phyloP scores from a whole-genome alignment of 371 early-diverging fungal genomes.

The Umbelopsis sp. region DNA sequence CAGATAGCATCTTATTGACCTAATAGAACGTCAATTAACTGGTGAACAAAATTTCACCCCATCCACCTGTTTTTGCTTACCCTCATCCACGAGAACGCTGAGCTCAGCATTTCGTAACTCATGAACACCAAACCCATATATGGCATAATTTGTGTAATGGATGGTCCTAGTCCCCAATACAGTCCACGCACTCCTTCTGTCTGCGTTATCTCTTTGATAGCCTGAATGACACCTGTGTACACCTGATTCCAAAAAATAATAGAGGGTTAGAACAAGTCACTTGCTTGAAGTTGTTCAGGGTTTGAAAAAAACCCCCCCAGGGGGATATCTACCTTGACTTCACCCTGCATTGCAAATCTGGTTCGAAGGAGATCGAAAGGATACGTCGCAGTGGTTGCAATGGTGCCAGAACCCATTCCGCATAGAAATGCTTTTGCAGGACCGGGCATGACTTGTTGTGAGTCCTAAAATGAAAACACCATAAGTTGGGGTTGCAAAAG shows the following conservation, averaged over 20 bases:
- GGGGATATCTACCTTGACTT: constrained; percentile 40
- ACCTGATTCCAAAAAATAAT: constrained; percentile 31
- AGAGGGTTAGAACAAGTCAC: neutral
- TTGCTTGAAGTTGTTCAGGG: too few species aligned
- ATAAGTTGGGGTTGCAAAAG: constrained; percentile 15
- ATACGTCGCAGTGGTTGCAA: constrained; percentile 85
- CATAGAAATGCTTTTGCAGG: constrained; percentile 60
- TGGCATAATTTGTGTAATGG: constrained; percentile 88
- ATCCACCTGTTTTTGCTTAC: constrained; percentile 24
- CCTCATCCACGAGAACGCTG: constrained; percentile 41
- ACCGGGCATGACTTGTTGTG: constrained; percentile 30
- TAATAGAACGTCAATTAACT: constrained; percentile 3
- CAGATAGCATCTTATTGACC: constrained; percentile 32
- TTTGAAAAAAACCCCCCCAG: too few species aligned
- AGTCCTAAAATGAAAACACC: constrained; percentile 19
- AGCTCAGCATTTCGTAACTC: constrained; percentile 68
- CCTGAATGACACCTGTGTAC: constrained; percentile 66
- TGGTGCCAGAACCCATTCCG: constrained; percentile 77
- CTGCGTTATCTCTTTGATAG: constrained; percentile 63
- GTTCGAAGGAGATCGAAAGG: constrained; percentile 95
- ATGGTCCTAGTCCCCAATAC: constrained; percentile 85
- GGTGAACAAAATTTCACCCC: too few species aligned
- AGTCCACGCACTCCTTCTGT: constrained; percentile 84
- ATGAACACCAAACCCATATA: constrained; percentile 90
- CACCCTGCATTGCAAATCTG: constrained; percentile 85